These are phyloP conservation scores for Orbilia oligospora DNA, from an alignment of 2,329 filamentous ascomycete genomes.

Conservation along the genomic window DNA sequence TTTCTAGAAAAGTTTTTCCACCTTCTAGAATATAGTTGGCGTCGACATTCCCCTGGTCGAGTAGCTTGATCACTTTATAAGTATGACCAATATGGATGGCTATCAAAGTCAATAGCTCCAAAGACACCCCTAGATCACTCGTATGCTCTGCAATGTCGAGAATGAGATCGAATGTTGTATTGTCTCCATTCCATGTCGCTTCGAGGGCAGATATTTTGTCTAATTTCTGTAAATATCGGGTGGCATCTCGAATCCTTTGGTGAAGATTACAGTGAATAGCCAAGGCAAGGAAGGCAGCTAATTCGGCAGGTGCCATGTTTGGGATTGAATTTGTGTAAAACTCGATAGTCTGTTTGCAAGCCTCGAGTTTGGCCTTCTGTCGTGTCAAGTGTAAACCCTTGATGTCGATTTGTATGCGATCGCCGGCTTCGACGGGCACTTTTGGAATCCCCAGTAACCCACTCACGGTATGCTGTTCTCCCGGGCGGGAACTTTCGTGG, in stretches of 20 bases:
- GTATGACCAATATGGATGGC: constrained; percentile 25
- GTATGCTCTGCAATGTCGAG: constrained; percentile 1
- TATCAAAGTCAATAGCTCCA: constrained; percentile 12
- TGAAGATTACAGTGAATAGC: constrained; percentile 21
- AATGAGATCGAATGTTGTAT: constrained; percentile 25
- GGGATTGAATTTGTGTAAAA: neutral
- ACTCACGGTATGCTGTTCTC: too few species aligned
- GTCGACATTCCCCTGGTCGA: neutral
- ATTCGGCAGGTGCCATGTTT: neutral
- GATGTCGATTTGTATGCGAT: too few species aligned
- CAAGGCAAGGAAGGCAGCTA: constrained; percentile 5
- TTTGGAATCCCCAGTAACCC: too few species aligned
- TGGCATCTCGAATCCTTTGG: neutral
- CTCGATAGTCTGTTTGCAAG: neutral
- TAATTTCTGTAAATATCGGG: neutral
- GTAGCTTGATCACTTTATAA: constrained; percentile 27
- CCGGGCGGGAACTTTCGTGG: too few species aligned
- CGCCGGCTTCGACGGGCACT: neutral
- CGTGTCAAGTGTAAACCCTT: neutral
- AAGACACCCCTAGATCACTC: neutral
- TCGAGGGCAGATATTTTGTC: constrained; percentile 11
- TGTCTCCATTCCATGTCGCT: constrained; percentile 31
- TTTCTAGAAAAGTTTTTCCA: constrained; percentile 26
- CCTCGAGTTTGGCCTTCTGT: neutral
- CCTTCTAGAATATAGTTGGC: constrained; percentile 25